Conservation (phyloP, 1,139 yeast genomes). For the Hyphopichia wangnamkhiaoensis region DNA sequence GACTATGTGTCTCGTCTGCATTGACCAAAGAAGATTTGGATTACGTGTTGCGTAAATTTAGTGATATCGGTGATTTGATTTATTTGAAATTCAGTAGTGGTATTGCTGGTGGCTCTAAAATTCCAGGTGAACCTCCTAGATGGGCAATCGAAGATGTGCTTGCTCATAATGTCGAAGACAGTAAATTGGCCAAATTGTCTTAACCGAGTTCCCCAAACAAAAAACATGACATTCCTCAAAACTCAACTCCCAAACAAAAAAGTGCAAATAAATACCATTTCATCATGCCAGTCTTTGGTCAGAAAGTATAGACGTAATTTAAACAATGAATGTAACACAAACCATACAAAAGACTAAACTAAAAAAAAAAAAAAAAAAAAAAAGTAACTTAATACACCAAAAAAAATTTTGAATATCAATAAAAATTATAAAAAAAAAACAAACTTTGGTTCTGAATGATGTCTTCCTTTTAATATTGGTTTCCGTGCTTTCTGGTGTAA, state of each 20-base stretch:
- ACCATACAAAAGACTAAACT: background rate
- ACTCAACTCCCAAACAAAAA: too few species aligned
- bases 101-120: constrained; percentile 63
- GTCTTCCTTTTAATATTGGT: too few species aligned
- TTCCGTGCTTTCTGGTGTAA: too few species aligned
- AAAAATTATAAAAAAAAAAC: too few species aligned
- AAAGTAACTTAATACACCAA: background rate
- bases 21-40: constrained; percentile 94
- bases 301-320: too few species aligned
- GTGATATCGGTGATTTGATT: constrained; percentile 77
- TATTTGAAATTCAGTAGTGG: constrained; percentile 80
- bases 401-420: too few species aligned
- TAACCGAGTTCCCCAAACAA: background rate
- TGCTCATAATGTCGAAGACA: constrained; percentile 71
- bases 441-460: too few species aligned
- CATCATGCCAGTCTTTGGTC: too few species aligned
- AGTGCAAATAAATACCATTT: too few species aligned
- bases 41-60: constrained; percentile 66
- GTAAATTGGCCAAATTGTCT: constrained; percentile 40
- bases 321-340: background rate
- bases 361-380: too few species aligned
- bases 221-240: background rate
- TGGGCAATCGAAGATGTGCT: constrained; percentile 78
- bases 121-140: constrained; percentile 65
- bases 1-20: constrained; percentile 91